phyloP scores from a whole-genome alignment of 2,329 filamentous ascomycete species.

The Xylaria polymorpha region DNA sequence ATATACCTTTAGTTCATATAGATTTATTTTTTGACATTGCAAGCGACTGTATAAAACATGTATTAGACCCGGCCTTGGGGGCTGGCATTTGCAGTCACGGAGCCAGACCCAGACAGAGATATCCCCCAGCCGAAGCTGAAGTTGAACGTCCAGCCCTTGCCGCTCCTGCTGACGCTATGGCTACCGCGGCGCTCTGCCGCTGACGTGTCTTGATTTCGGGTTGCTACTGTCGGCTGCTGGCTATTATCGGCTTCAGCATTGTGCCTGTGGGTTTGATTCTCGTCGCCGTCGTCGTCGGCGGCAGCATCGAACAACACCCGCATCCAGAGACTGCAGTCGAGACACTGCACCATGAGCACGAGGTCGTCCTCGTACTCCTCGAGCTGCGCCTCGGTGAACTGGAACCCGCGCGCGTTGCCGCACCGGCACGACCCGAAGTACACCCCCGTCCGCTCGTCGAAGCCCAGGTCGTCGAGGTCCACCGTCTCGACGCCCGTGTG shows the following conservation, averaged over 20 bases:
- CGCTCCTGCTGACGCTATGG: constrained; percentile 33
- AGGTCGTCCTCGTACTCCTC: constrained; percentile 68
- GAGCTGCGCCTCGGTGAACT: constrained; percentile 68
- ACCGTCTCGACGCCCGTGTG: constrained; percentile 70
- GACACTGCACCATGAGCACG: constrained; percentile 72
- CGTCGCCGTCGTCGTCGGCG: constrained; percentile 44
- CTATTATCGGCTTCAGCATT: not conserved
- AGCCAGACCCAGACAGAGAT: constrained; percentile 43
- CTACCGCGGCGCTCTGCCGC: constrained; percentile 22
- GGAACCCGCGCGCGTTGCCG: constrained; percentile 70
- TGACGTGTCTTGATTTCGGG: constrained; percentile 39
- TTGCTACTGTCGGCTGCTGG: constrained; percentile 18
- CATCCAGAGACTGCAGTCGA: constrained; percentile 75
- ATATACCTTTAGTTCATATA: not conserved
- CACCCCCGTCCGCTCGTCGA: constrained; percentile 58
- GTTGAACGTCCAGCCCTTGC: constrained; percentile 46
- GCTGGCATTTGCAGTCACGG: constrained; percentile 27
- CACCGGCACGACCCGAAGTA: constrained; percentile 73
- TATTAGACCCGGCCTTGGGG: not conserved
- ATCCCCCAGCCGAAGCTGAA: constrained; percentile 47
- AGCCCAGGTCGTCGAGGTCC: constrained; percentile 73
- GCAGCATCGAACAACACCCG: constrained; percentile 72
- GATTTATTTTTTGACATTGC: not conserved
- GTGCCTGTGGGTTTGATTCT: not conserved
- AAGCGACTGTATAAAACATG: not conserved